phyloP scores from a whole-genome alignment of 371 early-diverging fungal genomes.

The Apophysomyces trapeziformis region DNA sequence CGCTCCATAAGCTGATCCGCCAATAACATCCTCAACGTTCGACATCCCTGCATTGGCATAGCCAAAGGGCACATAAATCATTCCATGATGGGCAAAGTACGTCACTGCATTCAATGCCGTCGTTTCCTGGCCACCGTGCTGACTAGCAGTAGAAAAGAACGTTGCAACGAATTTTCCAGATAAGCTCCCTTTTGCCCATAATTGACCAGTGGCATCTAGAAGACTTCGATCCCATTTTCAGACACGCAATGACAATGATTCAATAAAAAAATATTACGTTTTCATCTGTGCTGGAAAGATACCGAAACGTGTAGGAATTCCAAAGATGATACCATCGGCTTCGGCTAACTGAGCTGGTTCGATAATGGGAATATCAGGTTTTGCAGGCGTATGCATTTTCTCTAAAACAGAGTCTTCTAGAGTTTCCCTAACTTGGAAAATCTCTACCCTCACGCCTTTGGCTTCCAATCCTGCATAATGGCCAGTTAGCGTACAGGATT shows the following conservation, averaged over 20 bases:
- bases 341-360: slow-evolving; percentile 59
- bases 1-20: slow-evolving; percentile 81
- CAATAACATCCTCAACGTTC: slow-evolving; percentile 47
- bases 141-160: slow-evolving; percentile 75
- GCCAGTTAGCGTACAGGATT: not conserved
- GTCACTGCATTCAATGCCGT: slow-evolving; percentile 73
- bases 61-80: slow-evolving; percentile 80
- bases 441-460: slow-evolving; percentile 57
- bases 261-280: slow-evolving; percentile 29
- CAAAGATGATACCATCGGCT: slow-evolving; percentile 83
- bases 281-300: slow-evolving; percentile 79
- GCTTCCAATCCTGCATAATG: slow-evolving; percentile 46
- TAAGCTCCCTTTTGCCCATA: slow-evolving; percentile 73
- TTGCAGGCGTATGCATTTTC: slow-evolving; percentile 74
- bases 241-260: not conserved
- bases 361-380: slow-evolving; percentile 66
- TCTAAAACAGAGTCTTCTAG: slow-evolving; percentile 64
- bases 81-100: slow-evolving; percentile 80
- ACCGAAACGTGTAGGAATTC: slow-evolving; percentile 71
- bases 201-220: slow-evolving; percentile 73
- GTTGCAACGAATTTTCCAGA: slow-evolving; percentile 75
- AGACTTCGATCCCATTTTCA: slow-evolving; percentile 21
- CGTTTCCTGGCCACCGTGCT: slow-evolving; percentile 82
- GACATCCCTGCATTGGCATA: slow-evolving; percentile 49
- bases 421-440: slow-evolving; percentile 76